Base-by-base conservation (phyloP, 108 stramenopile genomes). In the Pseudonitzschia pungens region DNA sequence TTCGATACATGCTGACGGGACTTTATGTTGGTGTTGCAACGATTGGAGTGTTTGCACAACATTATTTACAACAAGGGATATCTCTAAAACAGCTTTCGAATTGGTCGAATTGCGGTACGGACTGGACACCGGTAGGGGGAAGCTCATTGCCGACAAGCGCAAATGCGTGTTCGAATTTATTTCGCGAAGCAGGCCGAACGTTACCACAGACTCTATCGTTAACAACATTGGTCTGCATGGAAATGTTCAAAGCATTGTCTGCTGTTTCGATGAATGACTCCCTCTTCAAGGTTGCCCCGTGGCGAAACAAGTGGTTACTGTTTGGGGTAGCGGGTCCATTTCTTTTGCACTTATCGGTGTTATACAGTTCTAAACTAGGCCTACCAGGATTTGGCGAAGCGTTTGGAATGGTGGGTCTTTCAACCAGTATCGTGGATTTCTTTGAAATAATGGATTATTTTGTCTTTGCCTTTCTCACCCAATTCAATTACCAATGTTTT, bases 11-110 rank as follows among this genome's bases (percentile, higher is more conserved):
- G 33, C 57, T 99, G 40, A 98, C 96, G 20, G 99, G 98, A 27
- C 66, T 96, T 16, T 99, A 98, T 72, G 99, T 99, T 44, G 99
- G 97, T 21, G 66, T 96, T 28, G 98, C 99, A 20, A 98, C 97
- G 7, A 91, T 98, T 14, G 96, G 92, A 15, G 86, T 96, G 33
- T 98, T 96, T 77, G 96, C 91, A 21, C 87, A 87, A 51, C 92
- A 96, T 77, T 99, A 92, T 77, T 26, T 97, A 53, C 59, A 77
- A 36, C 91, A 89, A 57, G 89, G 87, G 41, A 75, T 86, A 4
- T 57, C 76, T 1, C 53, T 87, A 5, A 33, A 54, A 33, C 73
- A 87, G 18, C 70, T 91, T 42, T 40, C 78, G 9, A 63, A 64
- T 42, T 87, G 86, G 84, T 85, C 84, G 33, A 81, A 79, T 56